Base-by-base conservation (phyloP, 768 basidiomycete genomes). In the Naganishia friedmannii region DNA sequence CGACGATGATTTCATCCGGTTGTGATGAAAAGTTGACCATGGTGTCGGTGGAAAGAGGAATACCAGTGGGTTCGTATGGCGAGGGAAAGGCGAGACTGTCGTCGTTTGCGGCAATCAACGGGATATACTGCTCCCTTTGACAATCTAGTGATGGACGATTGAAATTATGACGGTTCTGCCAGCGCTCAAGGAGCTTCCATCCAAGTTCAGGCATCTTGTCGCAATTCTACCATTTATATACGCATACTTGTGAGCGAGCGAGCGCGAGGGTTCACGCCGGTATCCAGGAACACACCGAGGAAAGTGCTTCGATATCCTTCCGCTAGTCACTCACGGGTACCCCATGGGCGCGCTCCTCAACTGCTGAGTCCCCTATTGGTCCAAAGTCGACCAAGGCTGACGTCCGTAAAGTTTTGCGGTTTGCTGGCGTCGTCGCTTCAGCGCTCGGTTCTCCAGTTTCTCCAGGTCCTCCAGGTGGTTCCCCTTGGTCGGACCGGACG, bases 1-100 rank as follows among this genome's bases (percentile, higher is more conserved):
- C 1, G 28, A 45, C 60, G 39, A 63, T 63, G 39, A 63, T 63
- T 42, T 63, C 60, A 42, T 63, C 60, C 4, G 60, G 39, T 15
- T 34, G 26, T 0, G 60, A 26, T 5, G 60, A 63, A 26, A 63
- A 63, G 39, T 63, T 63, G 15, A 63, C 60, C 60, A 63, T 63
- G n/a, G n/a, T n/a, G 13, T 39, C 34, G 57, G 34, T 21, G 39
- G 60, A 63, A 19, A 63, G 37, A 42, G 60, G 60, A 26, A 63
- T 1, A n/a, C 60, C 60, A 29, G n/a, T 63, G 21, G 60, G 60
- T 45, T 63, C 60, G 60, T 63, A 63, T 9, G 34, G 6, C 17
- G 28, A 17, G 29, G 37, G 3, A 23, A 15, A 46, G 39, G n/a
- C n/a, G 15, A 8, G 60, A 21, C 39, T 39, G 21, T 55, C 29